phyloP scores from a whole-genome alignment of 208 protist species.

The Leishmania guyanensis region DNA sequence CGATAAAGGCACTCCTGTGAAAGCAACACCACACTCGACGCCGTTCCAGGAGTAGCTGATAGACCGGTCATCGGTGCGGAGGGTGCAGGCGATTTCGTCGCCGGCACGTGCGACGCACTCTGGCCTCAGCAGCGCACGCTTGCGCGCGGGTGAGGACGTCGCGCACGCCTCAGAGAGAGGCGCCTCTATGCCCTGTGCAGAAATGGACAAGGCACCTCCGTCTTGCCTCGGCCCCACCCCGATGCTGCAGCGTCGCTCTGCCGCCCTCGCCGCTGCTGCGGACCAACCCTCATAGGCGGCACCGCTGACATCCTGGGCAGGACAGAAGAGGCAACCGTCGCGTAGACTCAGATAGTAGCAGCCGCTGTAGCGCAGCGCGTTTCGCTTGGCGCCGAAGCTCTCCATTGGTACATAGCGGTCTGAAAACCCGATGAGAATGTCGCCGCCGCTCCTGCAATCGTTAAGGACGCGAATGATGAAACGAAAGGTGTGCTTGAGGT shows the following conservation, averaged over 20 bases:
- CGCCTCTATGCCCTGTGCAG: background rate
- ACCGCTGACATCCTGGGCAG: conserved; percentile 17
- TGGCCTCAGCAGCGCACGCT: background rate
- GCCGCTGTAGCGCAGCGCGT: conserved; percentile 41
- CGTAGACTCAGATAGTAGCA: conserved; percentile 56
- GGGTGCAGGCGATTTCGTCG: conserved; percentile 48
- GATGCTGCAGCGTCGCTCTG: conserved; percentile 6
- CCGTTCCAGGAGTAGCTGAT: conserved; percentile 48
- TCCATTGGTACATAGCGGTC: conserved; percentile 58
- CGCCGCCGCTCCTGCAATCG: conserved; percentile 28
- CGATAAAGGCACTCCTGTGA: conserved; percentile 30
- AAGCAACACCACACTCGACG: conserved; percentile 52
- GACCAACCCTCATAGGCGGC: conserved; percentile 5
- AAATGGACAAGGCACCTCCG: background rate
- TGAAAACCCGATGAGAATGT: conserved; percentile 51
- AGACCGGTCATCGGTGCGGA: conserved; percentile 25
- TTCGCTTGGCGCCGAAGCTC: conserved; percentile 44
- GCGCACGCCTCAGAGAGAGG: background rate
- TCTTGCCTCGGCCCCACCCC: background rate
- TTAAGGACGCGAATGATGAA: conserved; percentile 21
- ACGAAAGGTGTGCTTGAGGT: conserved; percentile 15
- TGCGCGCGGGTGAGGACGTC: background rate
- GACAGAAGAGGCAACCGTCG: conserved; percentile 38
- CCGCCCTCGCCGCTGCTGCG: conserved; percentile 10
- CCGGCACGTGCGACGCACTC: conserved; percentile 21